Base-by-base conservation (phyloP, 1,284 basidiomycete genomes). In the Amylostereum areolatum region DNA sequence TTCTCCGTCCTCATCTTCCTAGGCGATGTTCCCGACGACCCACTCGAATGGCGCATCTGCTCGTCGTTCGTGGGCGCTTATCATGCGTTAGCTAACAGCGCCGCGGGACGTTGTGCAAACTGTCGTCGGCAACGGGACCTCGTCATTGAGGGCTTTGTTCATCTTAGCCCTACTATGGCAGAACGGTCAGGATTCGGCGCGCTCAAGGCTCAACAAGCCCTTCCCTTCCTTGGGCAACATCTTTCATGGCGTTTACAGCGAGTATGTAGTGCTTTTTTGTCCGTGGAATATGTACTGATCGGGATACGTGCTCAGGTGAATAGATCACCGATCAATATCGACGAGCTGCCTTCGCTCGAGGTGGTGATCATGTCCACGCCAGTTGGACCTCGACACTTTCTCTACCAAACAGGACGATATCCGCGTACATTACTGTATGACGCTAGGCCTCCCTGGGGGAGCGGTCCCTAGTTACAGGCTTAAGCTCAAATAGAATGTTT, bases 301-400 rank as follows among this genome's bases (percentile, higher is more conserved):
- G n/a, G 37, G 27, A 7, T 7, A 3, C 5, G 5, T 39, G 5
- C 37, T 39, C 37, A 39, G 37, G n/a, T 25, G 7, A 25, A n/a
- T 25, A 18, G n/a, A 7, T 25, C n/a, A 39, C 41, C 42, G 9
- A 45, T 44, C 10, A 43, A 47, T 36, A 35, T 49, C 30, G 37
- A 33, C 31, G 48, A 49, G 24, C 45, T 53, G 30, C 44, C 52
- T 9, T 53, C 52, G 34, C 43, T 49, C 30, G 49, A 49, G 44
- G 36, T 50, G 11, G 41, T 43, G 24, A 39, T 43, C 28, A 46
- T 36, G 45, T 44, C 44, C n/a, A 45, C 45, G 29, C 29, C 12
- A 1, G 27, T 37, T 9, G 12, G 27, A 43, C 28, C 32, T 44
- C 39, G 9, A 30, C 4, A 28, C 28, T 31, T 30, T 53, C 5